Evolutionary conservation across 106 monocot species (phyloP), one percentile per base, ranked within the genome.

Genomic region (Chionographis japonica): DNA sequence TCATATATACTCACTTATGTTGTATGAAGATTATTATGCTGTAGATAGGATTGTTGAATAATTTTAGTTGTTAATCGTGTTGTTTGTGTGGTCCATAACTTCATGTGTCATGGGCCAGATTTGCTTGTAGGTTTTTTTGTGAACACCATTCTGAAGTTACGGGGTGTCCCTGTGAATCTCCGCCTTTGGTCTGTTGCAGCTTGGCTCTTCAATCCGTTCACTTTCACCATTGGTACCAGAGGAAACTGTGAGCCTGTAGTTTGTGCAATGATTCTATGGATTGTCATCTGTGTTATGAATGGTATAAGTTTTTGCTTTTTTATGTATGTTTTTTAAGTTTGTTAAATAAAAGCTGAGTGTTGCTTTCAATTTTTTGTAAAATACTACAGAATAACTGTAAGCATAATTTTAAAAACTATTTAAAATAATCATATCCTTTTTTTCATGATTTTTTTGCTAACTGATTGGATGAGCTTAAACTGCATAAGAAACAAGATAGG

Each of bases 201-300:
- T 62, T 94, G 94, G 94, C 83, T 94, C 7, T 84, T 84, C 75
- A 88, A 84, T 64, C 88, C 84, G 13, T 84, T 84, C 62, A 84
- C 88, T 6, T 88, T 88, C 57, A 88, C 88, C 36, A 88, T 88
- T 78, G 88, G 88, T 18, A 88, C 84, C 7, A 83, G 88, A 63
- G 88, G 88, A 65, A 88, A 88, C 68, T 88, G 88, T 50, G 88
- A 88, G 61, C 84, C 88, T 50, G 61, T 90, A n/a, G 94, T 94
- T n/a, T 90, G 90, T 76, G 89, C 86, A 12, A 72, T 83, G 41
- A 68, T 94, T 56, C 72, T 87, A 17, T 90, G 94, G 94, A 90
- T 94, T 71, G 74, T 94, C 43, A 71, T 90, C 3, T 90, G 81
- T 77, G 69, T 88, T 63, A 85, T 94, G 81, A 87, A 80, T 42